A percentile compares a stretch with the other conserved stretches of the same genome.
These are phyloP conservation scores for Verticillium isaacii DNA, from an alignment of 2,329 filamentous ascomycete species.

Conservation along the genomic window DNA sequence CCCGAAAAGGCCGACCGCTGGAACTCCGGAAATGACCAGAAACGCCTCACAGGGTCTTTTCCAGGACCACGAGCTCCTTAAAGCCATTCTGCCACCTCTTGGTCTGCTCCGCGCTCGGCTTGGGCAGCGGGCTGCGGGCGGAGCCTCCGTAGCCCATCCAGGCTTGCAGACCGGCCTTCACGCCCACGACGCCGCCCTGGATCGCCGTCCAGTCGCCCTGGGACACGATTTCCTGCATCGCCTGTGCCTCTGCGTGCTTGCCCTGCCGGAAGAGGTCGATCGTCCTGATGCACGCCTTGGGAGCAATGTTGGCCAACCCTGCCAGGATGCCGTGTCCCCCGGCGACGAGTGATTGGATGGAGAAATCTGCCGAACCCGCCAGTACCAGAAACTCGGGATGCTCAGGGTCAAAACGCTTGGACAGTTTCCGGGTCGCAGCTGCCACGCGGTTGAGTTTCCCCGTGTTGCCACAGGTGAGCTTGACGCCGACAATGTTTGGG, in stretches of 20 bases:
- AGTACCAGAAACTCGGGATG: conserved; percentile 60
- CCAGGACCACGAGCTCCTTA: conserved; percentile 44
- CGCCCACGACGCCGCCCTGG: conserved; percentile 63
- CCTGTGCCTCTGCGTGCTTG: conserved; percentile 52
- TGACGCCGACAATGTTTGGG: conserved; percentile 63
- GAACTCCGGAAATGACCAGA: neutral
- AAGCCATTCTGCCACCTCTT: conserved; percentile 52
- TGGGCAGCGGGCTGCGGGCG: conserved; percentile 40
- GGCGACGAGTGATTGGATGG: conserved; percentile 63
- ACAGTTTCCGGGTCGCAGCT: conserved; percentile 46
- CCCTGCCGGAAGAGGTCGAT: conserved; percentile 55
- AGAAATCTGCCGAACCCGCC: conserved; percentile 71
- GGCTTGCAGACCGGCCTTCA: conserved; percentile 59
- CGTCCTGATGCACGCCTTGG: conserved; percentile 58
- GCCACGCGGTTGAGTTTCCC: conserved; percentile 63
- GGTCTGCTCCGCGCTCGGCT: conserved; percentile 43
- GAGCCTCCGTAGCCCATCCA: conserved; percentile 61
- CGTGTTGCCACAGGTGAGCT: conserved; percentile 67
- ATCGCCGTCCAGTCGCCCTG: conserved; percentile 67
- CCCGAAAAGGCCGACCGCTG: neutral
- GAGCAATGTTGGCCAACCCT: conserved; percentile 67
- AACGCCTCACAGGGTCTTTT: conserved; percentile 37
- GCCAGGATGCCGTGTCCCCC: conserved; percentile 70
- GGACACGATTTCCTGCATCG: conserved; percentile 47
- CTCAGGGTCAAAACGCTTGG: conserved; percentile 19